phyloP scores from a whole-genome alignment of 2,329 filamentous ascomycete species.

The Bipolaris zeicola region DNA sequence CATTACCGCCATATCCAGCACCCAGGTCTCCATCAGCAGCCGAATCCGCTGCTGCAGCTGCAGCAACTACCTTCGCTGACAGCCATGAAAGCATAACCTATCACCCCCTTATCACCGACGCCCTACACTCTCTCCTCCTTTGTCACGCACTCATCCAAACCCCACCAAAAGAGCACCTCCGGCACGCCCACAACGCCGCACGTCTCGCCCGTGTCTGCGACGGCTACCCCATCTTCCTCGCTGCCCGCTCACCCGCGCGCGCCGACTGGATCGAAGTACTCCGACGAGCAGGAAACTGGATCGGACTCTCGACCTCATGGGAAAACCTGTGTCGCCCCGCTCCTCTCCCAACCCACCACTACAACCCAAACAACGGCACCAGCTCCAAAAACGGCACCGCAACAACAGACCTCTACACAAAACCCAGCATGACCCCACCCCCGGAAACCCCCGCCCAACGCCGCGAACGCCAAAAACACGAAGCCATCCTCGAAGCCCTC shows the following conservation, averaged over 20 bases:
- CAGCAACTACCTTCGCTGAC: constrained; percentile 49
- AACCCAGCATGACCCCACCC: constrained; percentile 1
- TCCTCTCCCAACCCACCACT: constrained; percentile 46
- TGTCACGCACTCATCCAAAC: constrained; percentile 82
- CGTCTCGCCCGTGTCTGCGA: constrained; percentile 75
- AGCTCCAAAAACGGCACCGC: constrained; percentile 1
- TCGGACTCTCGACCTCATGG: constrained; percentile 69
- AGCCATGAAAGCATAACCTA: constrained; percentile 73
- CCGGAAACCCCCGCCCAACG: constrained; percentile 60
- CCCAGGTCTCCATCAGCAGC: constrained; percentile 40
- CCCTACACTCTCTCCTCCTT: constrained; percentile 76
- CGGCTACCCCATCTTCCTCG: constrained; percentile 80
- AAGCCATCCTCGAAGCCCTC: constrained; percentile 70
- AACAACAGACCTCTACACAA: not conserved
- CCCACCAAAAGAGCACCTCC: constrained; percentile 74
- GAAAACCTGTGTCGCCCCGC: constrained; percentile 68
- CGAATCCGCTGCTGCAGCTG: constrained; percentile 35
- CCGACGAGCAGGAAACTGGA: constrained; percentile 70
- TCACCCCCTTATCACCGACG: constrained; percentile 79
- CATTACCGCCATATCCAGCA: constrained; percentile 69
- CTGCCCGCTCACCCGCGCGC: constrained; percentile 71
- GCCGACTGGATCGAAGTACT: constrained; percentile 82
- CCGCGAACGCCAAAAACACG: constrained; percentile 65
- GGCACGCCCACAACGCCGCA: constrained; percentile 82
- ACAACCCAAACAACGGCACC: not conserved